Percentiles rank a stretch among this genome's conserved stretches.
These are phyloP conservation scores for Epichloe coenophiala DNA, from an alignment of 2,329 filamentous ascomycete genomes.

Conservation along the genomic window DNA sequence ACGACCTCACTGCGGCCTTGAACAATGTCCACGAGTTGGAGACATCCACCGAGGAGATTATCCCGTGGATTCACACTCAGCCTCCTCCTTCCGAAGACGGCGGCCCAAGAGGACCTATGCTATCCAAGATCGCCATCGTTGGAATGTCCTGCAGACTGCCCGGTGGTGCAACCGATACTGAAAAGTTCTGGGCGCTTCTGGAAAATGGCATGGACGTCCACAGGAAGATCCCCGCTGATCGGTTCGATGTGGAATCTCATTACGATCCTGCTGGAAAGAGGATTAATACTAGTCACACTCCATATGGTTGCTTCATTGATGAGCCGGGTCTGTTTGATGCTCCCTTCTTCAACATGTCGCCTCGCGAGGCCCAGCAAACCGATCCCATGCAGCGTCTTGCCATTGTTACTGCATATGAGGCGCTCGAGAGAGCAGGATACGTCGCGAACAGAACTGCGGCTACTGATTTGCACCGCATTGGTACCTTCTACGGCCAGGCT, in stretches of 20 bases:
- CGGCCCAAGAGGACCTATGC: background rate
- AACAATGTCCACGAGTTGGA: too few species aligned
- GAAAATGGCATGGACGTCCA: constrained; percentile 10
- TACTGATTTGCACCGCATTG: too few species aligned
- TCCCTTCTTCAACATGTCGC: constrained; percentile 73
- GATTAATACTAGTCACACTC: too few species aligned
- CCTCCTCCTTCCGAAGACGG: background rate
- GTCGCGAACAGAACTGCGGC: too few species aligned
- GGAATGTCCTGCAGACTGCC: constrained; percentile 39
- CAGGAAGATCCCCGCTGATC: too few species aligned
- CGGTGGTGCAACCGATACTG: constrained; percentile 24
- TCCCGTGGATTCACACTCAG: background rate
- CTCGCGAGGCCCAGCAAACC: constrained; percentile 59
- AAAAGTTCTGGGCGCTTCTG: constrained; percentile 8
- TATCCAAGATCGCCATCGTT: constrained; percentile 64
- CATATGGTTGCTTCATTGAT: constrained; percentile 51
- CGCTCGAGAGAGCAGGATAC: constrained; percentile 51
- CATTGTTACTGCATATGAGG: constrained; percentile 64
- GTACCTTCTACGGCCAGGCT: too few species aligned
- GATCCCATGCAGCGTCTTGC: constrained; percentile 67
- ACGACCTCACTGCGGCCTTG: constrained; percentile 1
- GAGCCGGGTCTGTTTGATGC: constrained; percentile 63
- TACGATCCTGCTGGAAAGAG: too few species aligned
- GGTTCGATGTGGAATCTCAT: too few species aligned
- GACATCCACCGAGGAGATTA: too few species aligned